Evolutionary conservation across 164 flowering plant genomes (phyloP).

Genomic region (Dillenia turbinata): DNA sequence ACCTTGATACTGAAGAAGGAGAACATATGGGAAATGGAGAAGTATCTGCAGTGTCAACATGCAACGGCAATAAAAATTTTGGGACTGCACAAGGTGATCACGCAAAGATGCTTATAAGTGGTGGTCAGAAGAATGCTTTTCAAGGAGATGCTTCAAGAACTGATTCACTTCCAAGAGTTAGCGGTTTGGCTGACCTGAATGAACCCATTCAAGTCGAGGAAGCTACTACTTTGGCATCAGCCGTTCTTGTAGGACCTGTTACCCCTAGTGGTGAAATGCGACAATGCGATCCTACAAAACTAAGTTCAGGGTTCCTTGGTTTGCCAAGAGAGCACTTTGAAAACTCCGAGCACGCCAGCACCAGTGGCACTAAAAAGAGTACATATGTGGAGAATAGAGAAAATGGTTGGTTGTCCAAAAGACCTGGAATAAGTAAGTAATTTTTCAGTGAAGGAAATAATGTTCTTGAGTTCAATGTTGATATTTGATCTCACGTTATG

Average conservation of each 20-base stretch:
- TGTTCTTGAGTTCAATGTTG: neutral
- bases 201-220: constrained; percentile 67
- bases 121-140: constrained; percentile 16
- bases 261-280: constrained; percentile 18
- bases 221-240: constrained; percentile 25
- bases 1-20: constrained; percentile 63
- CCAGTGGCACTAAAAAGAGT: constrained; percentile 9
- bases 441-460: neutral
- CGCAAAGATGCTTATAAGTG: constrained; percentile 26
- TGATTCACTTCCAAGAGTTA: constrained; percentile 18
- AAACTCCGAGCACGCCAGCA: constrained; percentile 12
- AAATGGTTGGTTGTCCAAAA: constrained; percentile 19
- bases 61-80: constrained; percentile 15
- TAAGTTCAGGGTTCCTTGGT: constrained; percentile 12
- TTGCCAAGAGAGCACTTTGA: constrained; percentile 20
- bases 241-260: constrained; percentile 26
- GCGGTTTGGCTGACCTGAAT: constrained; percentile 66
- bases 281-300: constrained; percentile 16
- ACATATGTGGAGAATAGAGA: constrained; percentile 18
- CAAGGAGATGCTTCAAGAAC: constrained; percentile 27
- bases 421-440: constrained; percentile 31
- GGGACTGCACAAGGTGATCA: constrained; percentile 24
- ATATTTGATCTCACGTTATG: neutral
- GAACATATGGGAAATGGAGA: constrained; percentile 30
- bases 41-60: constrained; percentile 9